Percentiles rank a stretch among this genome's conserved stretches.
phyloP scores from a whole-genome alignment of 106 monocot species.

The Platanthera zijinensis region DNA sequence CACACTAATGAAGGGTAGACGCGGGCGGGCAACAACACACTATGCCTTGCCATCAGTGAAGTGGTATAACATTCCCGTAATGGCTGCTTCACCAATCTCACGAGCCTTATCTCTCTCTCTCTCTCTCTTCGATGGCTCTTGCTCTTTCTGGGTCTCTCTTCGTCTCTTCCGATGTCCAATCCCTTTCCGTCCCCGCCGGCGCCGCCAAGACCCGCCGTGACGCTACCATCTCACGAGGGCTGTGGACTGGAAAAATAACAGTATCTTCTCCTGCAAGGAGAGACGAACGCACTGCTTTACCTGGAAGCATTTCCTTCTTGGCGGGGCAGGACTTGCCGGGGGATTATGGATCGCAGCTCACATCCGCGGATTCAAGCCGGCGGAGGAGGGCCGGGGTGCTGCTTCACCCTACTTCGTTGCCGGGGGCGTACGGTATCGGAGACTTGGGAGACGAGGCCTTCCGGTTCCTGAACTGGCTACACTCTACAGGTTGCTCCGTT shows the following conservation, averaged over 20 bases:
- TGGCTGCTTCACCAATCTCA: not conserved
- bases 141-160: not conserved
- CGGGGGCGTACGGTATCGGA: slow-evolving; percentile 75
- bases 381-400: slow-evolving; percentile 69
- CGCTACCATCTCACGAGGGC: not conserved
- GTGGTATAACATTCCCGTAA: too few relatives aligned
- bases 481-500: slow-evolving; percentile 58
- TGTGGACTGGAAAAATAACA: not conserved
- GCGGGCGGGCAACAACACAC: too few relatives aligned
- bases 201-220: not conserved
- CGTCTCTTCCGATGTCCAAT: too few relatives aligned
- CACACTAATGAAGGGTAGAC: too few relatives aligned
- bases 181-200: not conserved
- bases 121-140: not conserved
- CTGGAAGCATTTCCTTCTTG: not conserved
- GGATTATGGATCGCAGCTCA: slow-evolving; percentile 48
- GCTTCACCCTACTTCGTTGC: slow-evolving; percentile 82
- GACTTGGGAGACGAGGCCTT: slow-evolving; percentile 82
- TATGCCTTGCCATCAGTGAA: too few relatives aligned
- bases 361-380: slow-evolving; percentile 33
- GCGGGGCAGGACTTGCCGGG: slow-evolving; percentile 69
- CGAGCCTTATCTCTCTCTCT: not conserved
- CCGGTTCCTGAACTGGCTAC: slow-evolving; percentile 81
- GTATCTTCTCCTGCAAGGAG: not conserved
- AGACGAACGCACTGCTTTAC: too few relatives aligned